Conservation (phyloP, 345 rosid species). For the Draba incana region DNA sequence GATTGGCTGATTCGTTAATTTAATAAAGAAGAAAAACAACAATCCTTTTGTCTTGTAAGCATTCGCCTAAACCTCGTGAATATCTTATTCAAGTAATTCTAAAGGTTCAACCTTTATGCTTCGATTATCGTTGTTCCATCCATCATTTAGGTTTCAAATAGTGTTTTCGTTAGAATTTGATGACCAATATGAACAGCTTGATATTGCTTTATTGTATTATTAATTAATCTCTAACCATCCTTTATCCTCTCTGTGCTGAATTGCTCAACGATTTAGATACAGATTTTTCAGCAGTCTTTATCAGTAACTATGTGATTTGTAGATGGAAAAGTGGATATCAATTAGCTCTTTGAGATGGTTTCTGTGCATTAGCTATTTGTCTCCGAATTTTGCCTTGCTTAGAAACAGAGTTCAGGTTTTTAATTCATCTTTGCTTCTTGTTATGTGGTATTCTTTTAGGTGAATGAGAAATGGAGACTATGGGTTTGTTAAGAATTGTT, state of each 20-base stretch:
- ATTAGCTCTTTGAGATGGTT: not conserved
- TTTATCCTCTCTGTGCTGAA: too few species aligned
- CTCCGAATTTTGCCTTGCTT: too few species aligned
- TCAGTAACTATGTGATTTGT: not conserved
- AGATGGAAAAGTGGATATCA: too few species aligned
- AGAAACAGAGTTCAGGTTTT: too few species aligned
- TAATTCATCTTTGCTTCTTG: not conserved
- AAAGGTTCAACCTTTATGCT: conserved; percentile 7
- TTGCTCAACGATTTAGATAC: not conserved
- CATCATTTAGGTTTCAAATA: too few species aligned
- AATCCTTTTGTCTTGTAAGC: conserved; percentile 7
- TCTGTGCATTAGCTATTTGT: not conserved
- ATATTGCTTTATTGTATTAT: too few species aligned
- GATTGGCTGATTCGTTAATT: too few species aligned
- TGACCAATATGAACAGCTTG: too few species aligned
- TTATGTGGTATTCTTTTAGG: conserved; percentile 32
- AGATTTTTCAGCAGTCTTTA: not conserved
- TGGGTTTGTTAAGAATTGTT: not conserved
- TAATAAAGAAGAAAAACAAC: too few species aligned
- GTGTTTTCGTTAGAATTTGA: too few species aligned
- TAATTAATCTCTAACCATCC: too few species aligned
- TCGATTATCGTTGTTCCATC: not conserved
- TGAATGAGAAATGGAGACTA: conserved; percentile 73
- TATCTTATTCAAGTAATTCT: not conserved
- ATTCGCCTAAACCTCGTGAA: not conserved